Base-by-base conservation (phyloP, 1,139 yeast genomes). In the Yamadazyma songkhlaensis region DNA sequence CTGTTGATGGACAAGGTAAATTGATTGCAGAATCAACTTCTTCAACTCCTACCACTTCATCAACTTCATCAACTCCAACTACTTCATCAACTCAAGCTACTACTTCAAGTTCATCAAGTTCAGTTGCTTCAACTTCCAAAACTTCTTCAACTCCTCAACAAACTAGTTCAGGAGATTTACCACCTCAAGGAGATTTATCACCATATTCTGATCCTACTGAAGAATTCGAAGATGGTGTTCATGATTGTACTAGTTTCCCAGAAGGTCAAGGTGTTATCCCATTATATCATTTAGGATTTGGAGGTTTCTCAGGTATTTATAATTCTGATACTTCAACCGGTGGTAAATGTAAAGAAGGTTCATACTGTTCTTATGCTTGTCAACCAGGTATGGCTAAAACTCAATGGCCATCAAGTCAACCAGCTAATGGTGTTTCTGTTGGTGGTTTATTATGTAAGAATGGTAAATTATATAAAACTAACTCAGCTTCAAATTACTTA, bases 331-430 rank as follows among this genome's bases (percentile, higher is more conserved):
- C 84, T 55, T 72, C 79, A 35, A 79, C 88, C 43, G 81, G 87
- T 43, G 74, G 84, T 43, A 57, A 70, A 32, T 84, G 94, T 72
- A 59, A 72, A 48, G 89, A 83, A 45, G 92, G 89, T 43, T 74
- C 77, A 54, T 83, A 82, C 74, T 84, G 94, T 64, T 84, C 92
- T 41, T 84, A 84, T 59, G 88, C 92, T 46, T 84, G 94, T 67
- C 90, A 84, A 66, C 78, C 92, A 41, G 94, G 94, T 77, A 84
- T 84, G 92, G 84, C 92, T 53, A 84, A 84, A 72, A 84, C 92
- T 42, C 94, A 84, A 69, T 84, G 89, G 89, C 94, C 94, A 41
- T 63, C 78, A 25, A 49, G 60, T 23, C 94, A 84, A 65, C 92
- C 92, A 41, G 48, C 79, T 34, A 74, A 65, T 57, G 94, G 94